Conservation (phyloP, 805 yeast species). For the Suhomyces canberraensis region DNA sequence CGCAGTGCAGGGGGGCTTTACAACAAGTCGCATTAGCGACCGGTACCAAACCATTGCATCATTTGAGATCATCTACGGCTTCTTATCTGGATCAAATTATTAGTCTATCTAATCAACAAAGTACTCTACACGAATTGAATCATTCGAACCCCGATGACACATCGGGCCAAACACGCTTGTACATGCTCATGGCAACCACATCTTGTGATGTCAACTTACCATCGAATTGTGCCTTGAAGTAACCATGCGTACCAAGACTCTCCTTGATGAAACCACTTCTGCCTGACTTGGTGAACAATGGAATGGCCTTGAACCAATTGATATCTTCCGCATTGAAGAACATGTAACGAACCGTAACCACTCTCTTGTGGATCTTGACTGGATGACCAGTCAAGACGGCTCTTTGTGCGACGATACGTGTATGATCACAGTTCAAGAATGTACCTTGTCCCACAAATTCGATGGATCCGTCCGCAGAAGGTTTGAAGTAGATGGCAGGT, state of each 20-base stretch:
- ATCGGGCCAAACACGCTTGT: conserved; percentile 91
- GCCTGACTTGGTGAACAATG: conserved; percentile 88
- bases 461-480: conserved; percentile 45
- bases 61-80: too few relatives aligned
- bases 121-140: too few relatives aligned
- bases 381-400: conserved; percentile 91
- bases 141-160: conserved; percentile 16
- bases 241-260: conserved; percentile 96
- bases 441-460: conserved; percentile 88
- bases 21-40: too few relatives aligned
- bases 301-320: conserved; percentile 84
- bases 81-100: too few relatives aligned
- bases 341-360: conserved; percentile 94
- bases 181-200: conserved; percentile 87
- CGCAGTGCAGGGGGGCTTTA: too few relatives aligned
- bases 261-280: conserved; percentile 94
- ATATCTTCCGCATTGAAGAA: conserved; percentile 91
- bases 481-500: conserved; percentile 81
- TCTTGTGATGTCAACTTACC: conserved; percentile 89
- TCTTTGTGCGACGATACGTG: conserved; percentile 83
- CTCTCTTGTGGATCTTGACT: conserved; percentile 87
- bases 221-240: conserved; percentile 93
- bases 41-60: too few relatives aligned
- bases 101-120: too few relatives aligned
- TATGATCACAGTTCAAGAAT: conserved; percentile 79